Base-by-base conservation (phyloP, 2,329 filamentous ascomycete genomes). In the Pleoardoris graminearum region DNA sequence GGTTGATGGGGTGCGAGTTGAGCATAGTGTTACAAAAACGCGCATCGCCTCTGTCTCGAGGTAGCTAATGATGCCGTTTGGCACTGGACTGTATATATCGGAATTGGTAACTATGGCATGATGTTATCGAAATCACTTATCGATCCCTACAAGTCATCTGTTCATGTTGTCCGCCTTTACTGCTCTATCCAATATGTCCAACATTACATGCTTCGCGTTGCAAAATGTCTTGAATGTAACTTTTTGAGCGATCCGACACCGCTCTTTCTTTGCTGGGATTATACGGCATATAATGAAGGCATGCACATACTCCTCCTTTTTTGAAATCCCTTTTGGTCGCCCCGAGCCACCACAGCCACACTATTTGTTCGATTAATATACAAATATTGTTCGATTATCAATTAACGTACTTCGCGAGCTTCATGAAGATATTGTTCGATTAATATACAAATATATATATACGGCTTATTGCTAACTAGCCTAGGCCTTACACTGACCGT, bases 31-130 rank as follows among this genome's bases (percentile, higher is more conserved):
- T 39, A 50, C 33, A 48, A 46, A 38, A 38, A 23, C 42, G 49
- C 57, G 54, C 57, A 56, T 55, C 49, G 50, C 52, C 50, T 51
- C 51, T 16, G 10, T 56, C 43, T 50, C 46, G 29, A 38, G 45
- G 42, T 37, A 45, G 46, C 30, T 52, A 45, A 53, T 51, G 55
- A 56, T 39, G 44, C 46, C 51, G 46, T 44, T 48, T 52, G 39
- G 50, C 48, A 47, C 36, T 59, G 57, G 57, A 56, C 48, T 61
- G 57, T 61, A 59, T 44, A 61, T 59, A 59, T 44, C 33, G 32
- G 47, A 55, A 53, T 33, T 35, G 53, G 36, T 35, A 49, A 50
- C 27, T 36, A 51, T 37, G 47, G 37, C 35, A 50, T 38, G 37
- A 41, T 48, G 32, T 22, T 35, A 43, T 48, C 19, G 17, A 32